Evolutionary conservation across 2,329 filamentous ascomycete genomes (phyloP), one percentile per base, ranked within the genome.

Genomic region (Fusarium scirpi): DNA sequence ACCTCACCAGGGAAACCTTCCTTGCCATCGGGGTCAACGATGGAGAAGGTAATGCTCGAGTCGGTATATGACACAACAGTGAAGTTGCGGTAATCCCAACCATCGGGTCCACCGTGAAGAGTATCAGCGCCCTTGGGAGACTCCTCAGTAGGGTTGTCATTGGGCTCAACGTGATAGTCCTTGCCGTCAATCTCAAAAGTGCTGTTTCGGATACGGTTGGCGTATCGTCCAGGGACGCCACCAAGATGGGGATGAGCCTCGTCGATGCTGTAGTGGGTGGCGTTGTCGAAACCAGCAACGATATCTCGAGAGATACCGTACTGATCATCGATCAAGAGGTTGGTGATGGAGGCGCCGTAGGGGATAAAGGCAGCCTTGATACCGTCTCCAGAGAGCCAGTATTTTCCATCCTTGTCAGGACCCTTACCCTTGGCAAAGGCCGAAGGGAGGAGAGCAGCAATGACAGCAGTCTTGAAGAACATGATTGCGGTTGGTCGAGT

Each of bases 1-100:
- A 95, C 92, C 78, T 93, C 89, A 58, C 92, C 92, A 0, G 92
- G 92, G 80, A 95, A 94, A 41, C 92, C 92, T 78, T 92, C 85
- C 76, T 91, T 86, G 71, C 91, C 91, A 78, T 91, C 91, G 1
- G 87, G 85, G 76, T 95, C 92, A 57, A 90, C 86, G 47, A 95
- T 85, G 62, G 87, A 89, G 79, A 94, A 95, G 44, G 91, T 94
- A 78, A 95, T 92, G 77, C 87, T 91, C 77, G 84, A 84, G 48
- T 83, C 79, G 13, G 88, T 90, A 80, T 93, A 86, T 5, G 90
- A 83, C n/a, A 90, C 87, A 24, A 94, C 89, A 29, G 90, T 92
- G 79, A 92, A 95, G 81, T 94, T 93, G 70, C 91, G 86, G 81
- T 86, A 93, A 78, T 94, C 92, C 90, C 92, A 94, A 47, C 91